Percentiles rank a stretch among this genome's conserved stretches.
phyloP scores from a whole-genome alignment of 75 land plant species.

The Chamaecyparis obtusa region DNA sequence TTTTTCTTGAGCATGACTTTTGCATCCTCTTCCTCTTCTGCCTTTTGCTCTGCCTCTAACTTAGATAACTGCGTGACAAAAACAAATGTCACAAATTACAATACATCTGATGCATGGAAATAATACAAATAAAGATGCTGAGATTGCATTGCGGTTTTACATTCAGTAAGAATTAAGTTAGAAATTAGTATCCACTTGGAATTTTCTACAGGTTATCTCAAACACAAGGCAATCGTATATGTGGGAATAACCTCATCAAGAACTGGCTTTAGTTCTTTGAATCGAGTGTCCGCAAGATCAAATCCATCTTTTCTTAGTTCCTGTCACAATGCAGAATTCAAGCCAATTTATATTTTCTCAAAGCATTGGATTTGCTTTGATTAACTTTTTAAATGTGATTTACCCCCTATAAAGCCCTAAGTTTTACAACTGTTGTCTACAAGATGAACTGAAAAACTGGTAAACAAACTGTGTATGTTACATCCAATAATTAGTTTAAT shows the following conservation, averaged over 20 bases:
- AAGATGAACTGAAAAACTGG: background rate
- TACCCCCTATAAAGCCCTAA: background rate
- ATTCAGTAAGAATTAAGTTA: background rate
- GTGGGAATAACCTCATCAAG: conserved; percentile 79
- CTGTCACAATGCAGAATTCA: conserved; percentile 23
- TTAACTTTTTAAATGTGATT: background rate
- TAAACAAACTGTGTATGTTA: background rate
- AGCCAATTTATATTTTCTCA: background rate
- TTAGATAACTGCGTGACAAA: conserved; percentile 59
- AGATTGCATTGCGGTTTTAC: background rate
- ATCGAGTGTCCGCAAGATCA: conserved; percentile 94
- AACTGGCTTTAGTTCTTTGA: conserved; percentile 93
- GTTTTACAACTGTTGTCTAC: background rate
- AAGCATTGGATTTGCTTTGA: background rate
- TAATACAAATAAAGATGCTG: background rate
- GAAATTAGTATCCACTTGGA: background rate
- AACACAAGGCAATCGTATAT: background rate
- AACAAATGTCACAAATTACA: background rate
- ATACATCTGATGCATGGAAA: background rate
- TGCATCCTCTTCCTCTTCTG: conserved; percentile 79
- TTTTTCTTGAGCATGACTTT: conserved; percentile 47
- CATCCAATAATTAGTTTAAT: background rate
- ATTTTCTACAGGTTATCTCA: background rate
- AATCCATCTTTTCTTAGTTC: conserved; percentile 99
- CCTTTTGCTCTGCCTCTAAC: conserved; percentile 95